These are phyloP conservation scores for Wickerhamiella pararugosa DNA, from an alignment of 1,139 yeast species.

Conservation along the genomic window DNA sequence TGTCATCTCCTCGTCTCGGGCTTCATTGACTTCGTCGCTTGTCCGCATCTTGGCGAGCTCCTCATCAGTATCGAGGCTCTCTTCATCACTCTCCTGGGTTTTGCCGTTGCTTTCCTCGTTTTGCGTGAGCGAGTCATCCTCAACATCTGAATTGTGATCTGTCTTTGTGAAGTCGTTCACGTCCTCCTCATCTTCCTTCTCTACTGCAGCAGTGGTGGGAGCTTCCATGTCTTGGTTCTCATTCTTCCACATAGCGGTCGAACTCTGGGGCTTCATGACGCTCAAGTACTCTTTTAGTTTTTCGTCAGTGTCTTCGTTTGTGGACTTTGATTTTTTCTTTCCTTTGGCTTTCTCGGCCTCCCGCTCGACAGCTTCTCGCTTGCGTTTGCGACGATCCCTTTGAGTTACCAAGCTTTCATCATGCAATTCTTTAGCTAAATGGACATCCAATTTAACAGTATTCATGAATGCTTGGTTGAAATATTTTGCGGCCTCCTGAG, in stretches of 20 bases:
- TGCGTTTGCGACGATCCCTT: slow-evolving; percentile 22
- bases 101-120: slow-evolving; percentile 1
- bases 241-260: slow-evolving; percentile 60
- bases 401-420: slow-evolving; percentile 13
- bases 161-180: slow-evolving; percentile 13
- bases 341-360: slow-evolving; percentile 24
- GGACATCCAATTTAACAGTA: slow-evolving; percentile 66
- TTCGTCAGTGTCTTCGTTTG: slow-evolving; percentile 31
- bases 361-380: slow-evolving; percentile 20
- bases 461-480: slow-evolving; percentile 71
- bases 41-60: slow-evolving; percentile 9
- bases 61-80: slow-evolving; percentile 1
- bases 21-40: slow-evolving; percentile 28
- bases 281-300: slow-evolving; percentile 67
- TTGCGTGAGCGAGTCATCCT: slow-evolving; percentile 19
- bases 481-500: slow-evolving; percentile 59
- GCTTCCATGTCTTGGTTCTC: slow-evolving; percentile 32
- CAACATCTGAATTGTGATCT: slow-evolving; percentile 12
- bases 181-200: slow-evolving; percentile 17
- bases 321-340: slow-evolving; percentile 28
- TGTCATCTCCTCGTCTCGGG: slow-evolving; percentile 28
- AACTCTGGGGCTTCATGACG: slow-evolving; percentile 62
- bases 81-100: slow-evolving; percentile 14
- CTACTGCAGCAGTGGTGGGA: slow-evolving; percentile 8
- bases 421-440: slow-evolving; percentile 50